Conservation (phyloP, 2,329 filamentous ascomycete species). For the Arthrinium phaeospermum region DNA sequence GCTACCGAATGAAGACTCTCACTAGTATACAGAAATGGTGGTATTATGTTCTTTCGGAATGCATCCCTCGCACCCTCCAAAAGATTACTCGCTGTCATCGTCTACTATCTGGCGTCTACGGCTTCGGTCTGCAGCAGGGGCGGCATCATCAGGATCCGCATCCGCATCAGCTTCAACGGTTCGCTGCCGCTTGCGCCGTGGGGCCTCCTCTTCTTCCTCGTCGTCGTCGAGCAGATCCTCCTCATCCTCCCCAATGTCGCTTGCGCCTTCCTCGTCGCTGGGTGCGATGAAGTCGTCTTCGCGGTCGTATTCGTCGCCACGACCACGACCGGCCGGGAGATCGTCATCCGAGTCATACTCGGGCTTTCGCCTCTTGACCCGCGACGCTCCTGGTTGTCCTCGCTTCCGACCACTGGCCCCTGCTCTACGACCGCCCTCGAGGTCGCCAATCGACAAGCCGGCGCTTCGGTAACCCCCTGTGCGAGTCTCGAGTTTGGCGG, state of each 20-base stretch:
- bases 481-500: slow-evolving; percentile 67
- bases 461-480: slow-evolving; percentile 54
- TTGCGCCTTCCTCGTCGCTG: slow-evolving; percentile 70
- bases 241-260: slow-evolving; percentile 64
- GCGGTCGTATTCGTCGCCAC: slow-evolving; percentile 78
- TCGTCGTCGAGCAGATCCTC: slow-evolving; percentile 62
- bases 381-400: slow-evolving; percentile 53
- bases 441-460: slow-evolving; percentile 70
- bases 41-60: neutral
- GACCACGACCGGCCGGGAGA: slow-evolving; percentile 63
- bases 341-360: slow-evolving; percentile 83
- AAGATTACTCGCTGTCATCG: slow-evolving; percentile 55
- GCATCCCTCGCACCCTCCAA: slow-evolving; percentile 22
- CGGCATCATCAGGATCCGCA: slow-evolving; percentile 52
- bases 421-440: slow-evolving; percentile 66
- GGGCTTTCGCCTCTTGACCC: slow-evolving; percentile 58
- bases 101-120: slow-evolving; percentile 64
- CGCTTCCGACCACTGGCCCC: slow-evolving; percentile 58
- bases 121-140: slow-evolving; percentile 46
- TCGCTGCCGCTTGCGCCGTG: slow-evolving; percentile 56
- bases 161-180: slow-evolving; percentile 62
- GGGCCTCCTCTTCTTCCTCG: slow-evolving; percentile 52
- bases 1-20: neutral
- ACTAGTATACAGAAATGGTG: slow-evolving; percentile 15
- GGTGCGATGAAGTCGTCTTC: slow-evolving; percentile 80